Conservation (phyloP, 352 stramenopile species). For the Phytophthora lateralis region DNA sequence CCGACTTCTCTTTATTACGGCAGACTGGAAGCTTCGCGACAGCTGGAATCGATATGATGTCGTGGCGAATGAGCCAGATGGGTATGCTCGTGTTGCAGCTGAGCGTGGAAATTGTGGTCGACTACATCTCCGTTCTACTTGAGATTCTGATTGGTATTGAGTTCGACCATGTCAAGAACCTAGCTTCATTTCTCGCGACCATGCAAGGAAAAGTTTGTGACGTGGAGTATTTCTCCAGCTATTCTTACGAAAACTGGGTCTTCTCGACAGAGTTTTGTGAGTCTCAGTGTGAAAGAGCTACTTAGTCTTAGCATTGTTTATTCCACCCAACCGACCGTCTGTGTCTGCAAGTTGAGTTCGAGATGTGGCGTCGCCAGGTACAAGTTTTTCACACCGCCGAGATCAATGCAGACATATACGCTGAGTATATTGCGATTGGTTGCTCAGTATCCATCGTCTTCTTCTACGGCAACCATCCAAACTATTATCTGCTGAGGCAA, state of each 20-base stretch:
- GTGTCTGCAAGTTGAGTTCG: slow-evolving; percentile 6
- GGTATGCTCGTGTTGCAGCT: slow-evolving; percentile 16
- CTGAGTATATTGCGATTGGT: slow-evolving; percentile 52
- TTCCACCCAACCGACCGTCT: background rate
- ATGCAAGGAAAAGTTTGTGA: slow-evolving; percentile 30
- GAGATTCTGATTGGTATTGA: slow-evolving; percentile 24
- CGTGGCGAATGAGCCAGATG: slow-evolving; percentile 1
- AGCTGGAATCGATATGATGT: background rate
- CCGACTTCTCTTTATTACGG: slow-evolving; percentile 21
- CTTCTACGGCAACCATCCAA: slow-evolving; percentile 40
- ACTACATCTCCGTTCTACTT: slow-evolving; percentile 8
- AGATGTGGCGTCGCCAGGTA: slow-evolving; percentile 18
- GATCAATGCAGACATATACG: slow-evolving; percentile 39
- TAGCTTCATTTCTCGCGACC: slow-evolving; percentile 26
- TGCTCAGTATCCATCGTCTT: slow-evolving; percentile 34
- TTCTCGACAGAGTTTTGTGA: background rate
- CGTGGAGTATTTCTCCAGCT: slow-evolving; percentile 11
- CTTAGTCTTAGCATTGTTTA: background rate
- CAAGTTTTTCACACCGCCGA: slow-evolving; percentile 33
- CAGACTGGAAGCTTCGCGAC: slow-evolving; percentile 2
- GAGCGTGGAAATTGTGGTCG: background rate
- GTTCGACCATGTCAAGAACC: slow-evolving; percentile 18
- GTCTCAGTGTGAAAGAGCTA: too few relatives aligned
- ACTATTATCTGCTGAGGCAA: slow-evolving; percentile 23
- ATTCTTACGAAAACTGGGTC: background rate